Conservation (phyloP, 768 basidiomycete species). For the Boletus barrowsii region DNA sequence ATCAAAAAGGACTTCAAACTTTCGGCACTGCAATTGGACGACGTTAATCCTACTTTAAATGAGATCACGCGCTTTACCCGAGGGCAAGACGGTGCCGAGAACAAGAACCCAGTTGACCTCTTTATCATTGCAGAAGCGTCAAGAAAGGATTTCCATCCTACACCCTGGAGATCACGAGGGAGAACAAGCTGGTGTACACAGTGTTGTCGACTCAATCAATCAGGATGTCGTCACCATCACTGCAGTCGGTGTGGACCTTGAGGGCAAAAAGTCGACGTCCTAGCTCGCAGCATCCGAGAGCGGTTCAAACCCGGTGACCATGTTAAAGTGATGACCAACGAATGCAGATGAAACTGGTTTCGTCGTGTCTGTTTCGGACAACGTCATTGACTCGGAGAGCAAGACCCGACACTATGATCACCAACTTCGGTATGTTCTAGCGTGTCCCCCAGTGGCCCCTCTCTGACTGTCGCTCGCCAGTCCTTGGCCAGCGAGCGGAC, state of each 20-base stretch:
- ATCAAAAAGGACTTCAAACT: slow-evolving; percentile 94
- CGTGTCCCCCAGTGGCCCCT: not conserved
- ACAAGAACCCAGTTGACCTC: slow-evolving; percentile 74
- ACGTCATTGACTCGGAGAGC: slow-evolving; percentile 76
- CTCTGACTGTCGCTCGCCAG: slow-evolving; percentile 34
- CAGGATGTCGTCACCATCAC: slow-evolving; percentile 85
- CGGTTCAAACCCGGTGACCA: slow-evolving; percentile 97
- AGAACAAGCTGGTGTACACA: slow-evolving; percentile 90
- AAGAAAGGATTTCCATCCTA: slow-evolving; percentile 83
- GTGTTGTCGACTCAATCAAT: slow-evolving; percentile 85
- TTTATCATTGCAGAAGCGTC: slow-evolving; percentile 92
- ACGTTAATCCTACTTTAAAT: slow-evolving; percentile 92
- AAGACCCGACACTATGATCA: slow-evolving; percentile 94
- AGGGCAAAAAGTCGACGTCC: slow-evolving; percentile 82
- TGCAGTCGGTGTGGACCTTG: slow-evolving; percentile 77
- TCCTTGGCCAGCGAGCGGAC: slow-evolving; percentile 92
- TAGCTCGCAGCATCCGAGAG: slow-evolving; percentile 87
- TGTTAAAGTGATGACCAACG: slow-evolving; percentile 94
- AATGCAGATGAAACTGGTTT: slow-evolving; percentile 95
- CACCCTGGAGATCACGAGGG: slow-evolving; percentile 98
- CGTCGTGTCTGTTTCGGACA: slow-evolving; percentile 87
- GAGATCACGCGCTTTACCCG: slow-evolving; percentile 91
- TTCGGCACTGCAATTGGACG: slow-evolving; percentile 72
- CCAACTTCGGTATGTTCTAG: slow-evolving; percentile 70
- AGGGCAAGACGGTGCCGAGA: slow-evolving; percentile 66